Evolutionary conservation across 805 yeast genomes (phyloP), one percentile per base, ranked within the genome.

Genomic region (Hanseniaspora jakobsenii): DNA sequence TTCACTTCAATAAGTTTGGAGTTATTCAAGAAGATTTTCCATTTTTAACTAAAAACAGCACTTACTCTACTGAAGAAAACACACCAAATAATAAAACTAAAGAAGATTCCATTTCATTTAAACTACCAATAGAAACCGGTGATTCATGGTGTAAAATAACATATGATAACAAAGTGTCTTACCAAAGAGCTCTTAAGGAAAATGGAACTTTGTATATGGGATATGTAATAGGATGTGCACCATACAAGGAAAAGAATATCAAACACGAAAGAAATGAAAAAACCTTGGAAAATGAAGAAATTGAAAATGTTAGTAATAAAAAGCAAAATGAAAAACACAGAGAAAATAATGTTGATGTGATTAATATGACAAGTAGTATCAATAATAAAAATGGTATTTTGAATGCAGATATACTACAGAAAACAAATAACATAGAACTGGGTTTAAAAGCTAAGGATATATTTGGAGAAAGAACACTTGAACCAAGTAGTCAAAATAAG

Each of bases 61-160:
- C n/a, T n/a, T n/a, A n/a, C n/a, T n/a, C n/a, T n/a, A n/a, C n/a
- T n/a, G n/a, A n/a, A n/a, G n/a, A n/a, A n/a, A n/a, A n/a, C n/a
- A n/a, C n/a, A n/a, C n/a, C n/a, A n/a, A n/a, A 45, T 35, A 19
- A 48, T 22, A 27, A 38, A 16, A 34, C 49, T 35, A 28, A 31
- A 26, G 41, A 31, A 34, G 40, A 50, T 26, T 47, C 53, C 46
- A 34, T n/a, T n/a, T n/a, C n/a, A n/a, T n/a, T n/a, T n/a, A n/a
- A n/a, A n/a, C n/a, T 65, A 55, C 93, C 95, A 3, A 78, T 89
- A 7, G 81, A 75, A 60, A 72, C 87, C 10, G 97, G 97, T 1
- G 72, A 76, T 36, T 77, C 83, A 31, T 89, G 97, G 97, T 77
- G 87, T n/a, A 82, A 86, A 56, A 58, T 89, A 44, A 87, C 96